phyloP scores from a whole-genome alignment of 2,329 filamentous ascomycete species.

The Apiospora marii region DNA sequence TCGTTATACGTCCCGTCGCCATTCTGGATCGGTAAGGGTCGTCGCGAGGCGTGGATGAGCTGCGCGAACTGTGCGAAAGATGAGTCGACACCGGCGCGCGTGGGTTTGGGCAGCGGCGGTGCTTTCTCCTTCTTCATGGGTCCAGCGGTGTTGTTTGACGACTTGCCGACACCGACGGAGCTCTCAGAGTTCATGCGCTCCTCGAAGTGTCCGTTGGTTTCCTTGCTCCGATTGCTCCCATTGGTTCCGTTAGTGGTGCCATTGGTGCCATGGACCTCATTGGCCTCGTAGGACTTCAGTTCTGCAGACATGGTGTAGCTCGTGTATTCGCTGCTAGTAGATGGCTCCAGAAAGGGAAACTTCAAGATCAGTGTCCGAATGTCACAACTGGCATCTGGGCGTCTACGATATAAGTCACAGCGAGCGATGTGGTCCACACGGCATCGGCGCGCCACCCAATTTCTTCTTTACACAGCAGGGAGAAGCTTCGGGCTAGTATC shows the following conservation, averaged over 20 bases:
- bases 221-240: neutral
- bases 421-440: neutral
- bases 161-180: conserved; percentile 30
- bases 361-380: neutral
- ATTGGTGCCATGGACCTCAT: conserved; percentile 26
- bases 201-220: conserved; percentile 18
- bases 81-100: conserved; percentile 43
- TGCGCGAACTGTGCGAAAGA: conserved; percentile 46
- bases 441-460: neutral
- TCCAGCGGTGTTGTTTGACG: conserved; percentile 25
- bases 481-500: neutral
- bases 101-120: conserved; percentile 35
- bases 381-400: neutral
- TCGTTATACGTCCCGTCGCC: conserved; percentile 68
- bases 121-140: conserved; percentile 31
- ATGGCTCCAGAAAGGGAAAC: neutral
- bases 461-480: neutral
- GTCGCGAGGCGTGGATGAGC: conserved; percentile 56
- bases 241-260: conserved; percentile 27
- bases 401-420: conserved; percentile 13
- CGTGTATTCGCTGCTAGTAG: neutral
- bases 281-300: neutral
- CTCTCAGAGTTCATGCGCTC: conserved; percentile 30
- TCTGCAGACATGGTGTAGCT: neutral
- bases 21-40: conserved; percentile 69